Evolutionary conservation across 2,329 filamentous ascomycete species (phyloP), one percentile per base, ranked within the genome.

Genomic region (Trichoderma polysporum): DNA sequence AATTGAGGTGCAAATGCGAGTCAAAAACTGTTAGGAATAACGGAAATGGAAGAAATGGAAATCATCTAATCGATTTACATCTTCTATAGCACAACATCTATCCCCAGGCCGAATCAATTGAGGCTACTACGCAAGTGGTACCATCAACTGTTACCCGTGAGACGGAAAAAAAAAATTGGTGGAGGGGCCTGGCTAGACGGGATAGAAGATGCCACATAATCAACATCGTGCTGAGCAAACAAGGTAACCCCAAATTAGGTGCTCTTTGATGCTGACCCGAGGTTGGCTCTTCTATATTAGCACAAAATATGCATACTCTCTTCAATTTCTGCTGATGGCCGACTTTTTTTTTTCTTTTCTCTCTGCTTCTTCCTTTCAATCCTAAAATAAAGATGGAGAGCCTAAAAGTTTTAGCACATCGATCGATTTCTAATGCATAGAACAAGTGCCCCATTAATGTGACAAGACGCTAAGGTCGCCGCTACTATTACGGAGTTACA

Each of bases 171-270:
- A 31, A 50, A 37, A 54, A 31, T 47, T 19, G 50, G 60, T 52
- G 37, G 19, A 33, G 13, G 49, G 13, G 13, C 29, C 49, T 49
- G 31, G 39, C 13, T 49, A 56, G 37, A 64, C 50, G 37, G 37
- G 31, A 54, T 6, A 56, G 60, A 64, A 54, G 60, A 64, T 64
- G 60, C 60, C 60, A 64, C 60, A 64, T 64, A 45, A 56, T 37
- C 60, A 61, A 63, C 31, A 45, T 35, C 35, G 50, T 35, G 50
- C 29, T 25, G 33, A 39, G 53, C 53, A 56, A 53, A 31, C 22
- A n/a, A 62, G 22, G 47, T 19, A 37, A 39, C 59, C 47, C 47
- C 15, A 45, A 45, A 31, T 22, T 15, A 60, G 33, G 35, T 37
- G 3, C 12, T 19, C 22, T 4, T 9, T 35, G 17, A 33, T 63